phyloP scores from a whole-genome alignment of 345 rosid species.

The Gossypium herbaceum region DNA sequence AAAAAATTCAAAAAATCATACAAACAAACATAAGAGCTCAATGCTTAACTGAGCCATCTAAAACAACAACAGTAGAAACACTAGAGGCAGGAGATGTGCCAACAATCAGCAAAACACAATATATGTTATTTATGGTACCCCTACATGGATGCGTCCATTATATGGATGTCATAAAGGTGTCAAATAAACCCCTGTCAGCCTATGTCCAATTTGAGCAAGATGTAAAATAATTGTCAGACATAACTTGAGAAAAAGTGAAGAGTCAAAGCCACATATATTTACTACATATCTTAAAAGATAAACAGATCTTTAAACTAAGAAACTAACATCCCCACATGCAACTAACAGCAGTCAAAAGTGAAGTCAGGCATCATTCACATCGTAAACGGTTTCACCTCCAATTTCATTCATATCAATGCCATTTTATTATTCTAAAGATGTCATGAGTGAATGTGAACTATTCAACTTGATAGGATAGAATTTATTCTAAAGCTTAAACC shows the following conservation, averaged over 20 bases:
- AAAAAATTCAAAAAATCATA: neutral
- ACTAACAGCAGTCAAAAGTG: neutral
- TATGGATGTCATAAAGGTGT: too few relatives aligned
- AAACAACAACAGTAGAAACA: constrained; percentile 6
- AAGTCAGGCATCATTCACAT: neutral
- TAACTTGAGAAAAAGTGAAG: neutral
- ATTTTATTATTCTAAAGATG: neutral
- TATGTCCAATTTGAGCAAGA: neutral
- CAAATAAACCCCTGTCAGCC: neutral
- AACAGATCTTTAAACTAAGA: neutral
- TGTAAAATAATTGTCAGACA: neutral
- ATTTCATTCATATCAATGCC: neutral
- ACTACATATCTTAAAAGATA: neutral
- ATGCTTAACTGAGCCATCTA: neutral
- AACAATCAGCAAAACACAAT: neutral
- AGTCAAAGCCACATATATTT: neutral
- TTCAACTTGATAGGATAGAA: neutral
- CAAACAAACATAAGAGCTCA: neutral
- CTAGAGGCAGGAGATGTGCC: neutral
- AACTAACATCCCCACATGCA: neutral
- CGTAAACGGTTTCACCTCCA: neutral
- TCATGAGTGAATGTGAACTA: neutral
- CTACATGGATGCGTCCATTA: neutral
- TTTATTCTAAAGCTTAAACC: constrained; percentile 13
- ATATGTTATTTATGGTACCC: neutral